A percentile compares a stretch with the other conserved stretches of the same genome.
These are phyloP conservation scores for Lentinula raphanica DNA, from an alignment of 768 basidiomycete species.

Conservation along the genomic window DNA sequence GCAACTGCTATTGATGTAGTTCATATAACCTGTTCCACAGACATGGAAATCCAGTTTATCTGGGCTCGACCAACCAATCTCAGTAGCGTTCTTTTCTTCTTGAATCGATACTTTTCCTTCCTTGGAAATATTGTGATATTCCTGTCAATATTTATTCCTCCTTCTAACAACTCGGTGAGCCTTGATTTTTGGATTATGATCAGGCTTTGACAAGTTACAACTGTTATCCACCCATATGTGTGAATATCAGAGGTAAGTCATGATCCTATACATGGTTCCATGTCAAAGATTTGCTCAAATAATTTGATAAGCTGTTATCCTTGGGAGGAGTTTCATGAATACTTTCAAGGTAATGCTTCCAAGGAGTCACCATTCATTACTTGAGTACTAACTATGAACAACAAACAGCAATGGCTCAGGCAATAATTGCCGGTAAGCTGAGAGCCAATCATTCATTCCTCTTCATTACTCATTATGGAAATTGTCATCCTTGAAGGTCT, in stretches of 20 bases:
- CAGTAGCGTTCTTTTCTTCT: too few species aligned
- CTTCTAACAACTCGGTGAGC: not conserved
- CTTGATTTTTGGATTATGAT: too few species aligned
- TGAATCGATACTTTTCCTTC: conserved; percentile 1
- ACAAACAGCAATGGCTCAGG: not conserved
- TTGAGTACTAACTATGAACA: too few species aligned
- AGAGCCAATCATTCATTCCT: too few species aligned
- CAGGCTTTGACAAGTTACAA: too few species aligned
- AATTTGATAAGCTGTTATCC: not conserved
- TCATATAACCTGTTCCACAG: too few species aligned
- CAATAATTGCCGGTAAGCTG: not conserved
- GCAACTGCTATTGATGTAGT: too few species aligned
- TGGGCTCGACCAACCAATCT: too few species aligned
- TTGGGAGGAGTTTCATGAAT: not conserved
- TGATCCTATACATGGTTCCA: not conserved
- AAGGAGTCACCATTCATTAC: too few species aligned
- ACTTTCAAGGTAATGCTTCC: not conserved
- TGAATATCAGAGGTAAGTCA: not conserved
- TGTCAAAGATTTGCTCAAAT: too few species aligned
- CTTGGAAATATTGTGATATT: not conserved
- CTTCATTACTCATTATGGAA: too few species aligned
- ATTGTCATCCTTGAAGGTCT: not conserved
- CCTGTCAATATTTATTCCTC: not conserved
- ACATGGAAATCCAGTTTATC: too few species aligned
- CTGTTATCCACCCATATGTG: not conserved